Evolutionary conservation across 2,329 filamentous ascomycete species (phyloP), one percentile per base, ranked within the genome.

Genomic region (Aspergillus sp.): DNA sequence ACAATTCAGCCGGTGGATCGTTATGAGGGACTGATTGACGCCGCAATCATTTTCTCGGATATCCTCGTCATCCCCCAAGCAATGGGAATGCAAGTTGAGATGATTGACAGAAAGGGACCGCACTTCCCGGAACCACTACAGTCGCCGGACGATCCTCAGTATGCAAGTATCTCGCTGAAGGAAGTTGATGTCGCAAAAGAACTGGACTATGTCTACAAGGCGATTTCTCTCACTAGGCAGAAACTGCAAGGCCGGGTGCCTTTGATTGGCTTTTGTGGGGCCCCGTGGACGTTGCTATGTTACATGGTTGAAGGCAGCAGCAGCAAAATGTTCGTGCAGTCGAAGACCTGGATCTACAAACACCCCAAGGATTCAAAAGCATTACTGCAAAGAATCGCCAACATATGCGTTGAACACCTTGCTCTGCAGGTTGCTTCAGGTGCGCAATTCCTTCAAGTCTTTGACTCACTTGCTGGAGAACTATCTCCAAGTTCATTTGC

Each of bases 301-400:
- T 98, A 98, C 73, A 98, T 98, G 93, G 89, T 97, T 12, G 93
- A 98, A 70, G 93, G 93, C 11, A 93, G 93, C 39, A 93, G 93
- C 35, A 94, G 86, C 56, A 97, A 97, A 74, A 76, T 97, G 62
- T 97, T 97, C 72, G 83, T 87, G 47, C 85, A 95, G 70, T 86
- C 82, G 60, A 98, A 98, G 78, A 94, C 87, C 27, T 98, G 93
- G 93, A 83, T 97, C 48, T 98, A 90, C 76, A 89, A 82, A 67
- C 89, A 96, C 60, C 79, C 86, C 0, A 76, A 86, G 50, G 88
- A 86, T 64, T 83, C 85, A 48, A 90, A 93, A 73, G 81, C 77
- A 49, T 70, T 98, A 52, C 72, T 98, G 51, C 82, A 88, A 64
- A 96, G 94, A 77, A 95, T 98, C 60, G 80, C 93, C n/a, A 88